Base-by-base conservation (phyloP, 139 green algal genomes). In the Picochlorum sp. region DNA sequence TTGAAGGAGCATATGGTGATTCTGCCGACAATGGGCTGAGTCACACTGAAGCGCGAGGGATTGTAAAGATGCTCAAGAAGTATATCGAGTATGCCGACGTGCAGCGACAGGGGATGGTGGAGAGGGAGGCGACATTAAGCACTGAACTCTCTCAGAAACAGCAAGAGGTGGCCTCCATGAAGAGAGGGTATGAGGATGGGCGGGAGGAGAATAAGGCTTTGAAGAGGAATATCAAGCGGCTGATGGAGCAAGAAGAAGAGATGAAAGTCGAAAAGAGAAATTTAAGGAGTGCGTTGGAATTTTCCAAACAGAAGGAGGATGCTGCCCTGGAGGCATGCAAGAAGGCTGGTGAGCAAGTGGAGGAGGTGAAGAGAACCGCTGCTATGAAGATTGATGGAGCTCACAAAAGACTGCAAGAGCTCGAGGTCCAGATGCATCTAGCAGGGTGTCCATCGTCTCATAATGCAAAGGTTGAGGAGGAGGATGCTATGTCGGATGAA, bases 341-440 rank as follows among this genome's bases (percentile, higher is more conserved):
- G 47, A 54, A 21, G 47, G 47, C 47, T 20, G 16, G 18, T 24
- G n/a, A 20, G 16, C 47, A 54, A 54, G 47, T 59, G 51, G 51
- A 59, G 20, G 51, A 30, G 13, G 51, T 59, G 51, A 30, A 34
- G 13, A 30, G 51, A 38, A 34, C 10, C 1, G 51, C 51, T 7
- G 23, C 20, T n/a, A 15, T 18, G 20, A 59, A 59, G 32, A 38
- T 59, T 30, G 51, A 59, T 18, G 20, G 18, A 28, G 20, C 51
- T 30, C 51, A 59, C 6, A 30, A 59, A 34, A 30, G 51, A 8
- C 21, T 59, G 4, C 21, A 30, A 38, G 51, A 59, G 51, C n/a
- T 59, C 23, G 51, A 59, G 23, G 51, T 59, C 8, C 20, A 59
- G 15, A 30, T 59, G 51, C 51, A 59, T 28, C 51, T 59, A 15